Evolutionary conservation across 768 basidiomycete genomes (phyloP).

Genomic region (Termitomyces eurrhizus): DNA sequence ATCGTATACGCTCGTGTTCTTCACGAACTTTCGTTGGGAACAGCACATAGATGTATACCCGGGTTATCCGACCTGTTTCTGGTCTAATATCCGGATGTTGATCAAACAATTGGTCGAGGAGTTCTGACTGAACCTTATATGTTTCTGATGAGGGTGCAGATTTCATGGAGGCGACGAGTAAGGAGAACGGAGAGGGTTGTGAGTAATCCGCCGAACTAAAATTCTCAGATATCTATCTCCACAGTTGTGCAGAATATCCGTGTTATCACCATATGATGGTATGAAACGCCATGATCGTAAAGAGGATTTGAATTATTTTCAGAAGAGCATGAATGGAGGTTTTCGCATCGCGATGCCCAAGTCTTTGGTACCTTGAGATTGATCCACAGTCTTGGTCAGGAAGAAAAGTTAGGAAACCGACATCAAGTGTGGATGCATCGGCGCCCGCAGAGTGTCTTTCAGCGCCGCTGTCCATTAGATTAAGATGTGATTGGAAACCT

Average conservation of each 20-base stretch:
- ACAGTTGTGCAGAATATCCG: neutral
- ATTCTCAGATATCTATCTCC: neutral
- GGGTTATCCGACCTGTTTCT: neutral
- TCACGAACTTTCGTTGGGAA: neutral
- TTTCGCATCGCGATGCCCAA: neutral
- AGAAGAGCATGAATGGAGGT: neutral
- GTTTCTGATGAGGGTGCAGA: neutral
- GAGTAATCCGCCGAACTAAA: neutral
- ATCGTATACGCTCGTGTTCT: neutral
- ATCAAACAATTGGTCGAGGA: neutral
- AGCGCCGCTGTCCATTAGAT: neutral
- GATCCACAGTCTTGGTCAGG: neutral
- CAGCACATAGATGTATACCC: neutral
- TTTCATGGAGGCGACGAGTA: neutral
- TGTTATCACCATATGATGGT: neutral
- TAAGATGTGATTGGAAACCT: neutral
- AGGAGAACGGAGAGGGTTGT: neutral
- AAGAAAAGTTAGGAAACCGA: neutral
- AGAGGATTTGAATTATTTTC: neutral
- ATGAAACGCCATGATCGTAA: neutral
- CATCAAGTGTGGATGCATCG: neutral
- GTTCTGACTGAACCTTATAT: neutral
- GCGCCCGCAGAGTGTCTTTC: neutral
- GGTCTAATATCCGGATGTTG: neutral
- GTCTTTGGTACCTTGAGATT: neutral